Base-by-base conservation (phyloP, 495 filamentous ascomycete species). In the Daldinia decipiens region DNA sequence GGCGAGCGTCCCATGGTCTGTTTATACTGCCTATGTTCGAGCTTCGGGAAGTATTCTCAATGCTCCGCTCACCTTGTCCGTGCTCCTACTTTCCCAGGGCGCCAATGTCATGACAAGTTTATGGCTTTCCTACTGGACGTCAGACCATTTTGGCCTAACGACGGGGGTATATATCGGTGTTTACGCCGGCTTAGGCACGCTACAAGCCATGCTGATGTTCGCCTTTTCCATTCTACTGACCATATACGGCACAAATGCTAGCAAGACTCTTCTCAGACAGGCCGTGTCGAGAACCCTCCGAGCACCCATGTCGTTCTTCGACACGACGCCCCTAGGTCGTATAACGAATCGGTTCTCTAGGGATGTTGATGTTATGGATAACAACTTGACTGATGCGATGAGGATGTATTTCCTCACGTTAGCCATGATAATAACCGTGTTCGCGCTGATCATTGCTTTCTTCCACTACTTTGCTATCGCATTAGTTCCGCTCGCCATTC, bases 281-380 rank as follows among this genome's bases (percentile, higher is more conserved):
- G 94, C 95, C 24, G 91, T 98, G 81, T 85, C 79, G 11, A 87
- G 90, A 47, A 92, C 93, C 0, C 84, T 99, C 43, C 87, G 94
- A 53, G 95, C 95, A 0, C 95, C 95, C 0, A 97, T 98, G 94
- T 90, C 90, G 4, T 98, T 98, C 83, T 98, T 98, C 82, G 95
- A 98, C 71, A 98, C 95, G 0, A 99, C 95, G 0, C 95, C 95
- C 1, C 82, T 98, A 0, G 95, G 95, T n/a, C 90, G 95, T 26
- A 97, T 99, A 76, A 95, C 93, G 8, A 99, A 98, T 76, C 92
- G 95, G 21, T 99, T 99, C 81, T 95, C 94, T 3, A 93, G 94
- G 73, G 95, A 99, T 78, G 90, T 98, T 51, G 91, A 97, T 73
- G 90, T 92, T 34, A 96, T 99, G 93, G 95, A 99, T 78, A 98